Evolutionary conservation across 192 early-diverging fungal genomes (phyloP).

Genomic region (Paraglomus brasilianum): DNA sequence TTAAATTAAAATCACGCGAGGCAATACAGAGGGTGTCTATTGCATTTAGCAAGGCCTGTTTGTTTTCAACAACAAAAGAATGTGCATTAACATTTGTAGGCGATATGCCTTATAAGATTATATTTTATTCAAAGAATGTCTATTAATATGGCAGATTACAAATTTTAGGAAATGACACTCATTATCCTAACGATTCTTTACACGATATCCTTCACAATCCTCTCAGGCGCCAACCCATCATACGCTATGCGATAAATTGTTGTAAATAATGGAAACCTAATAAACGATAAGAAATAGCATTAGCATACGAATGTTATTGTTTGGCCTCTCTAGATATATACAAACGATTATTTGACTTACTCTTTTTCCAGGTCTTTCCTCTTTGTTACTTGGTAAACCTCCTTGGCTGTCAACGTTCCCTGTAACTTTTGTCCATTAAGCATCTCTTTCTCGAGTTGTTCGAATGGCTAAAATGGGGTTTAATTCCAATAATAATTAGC

Average conservation of each 20-base stretch:
- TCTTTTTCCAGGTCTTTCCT: conserved; percentile 45
- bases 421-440: conserved; percentile 98
- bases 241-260: conserved; percentile 92
- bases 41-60: no score
- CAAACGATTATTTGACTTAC: conserved; percentile 10
- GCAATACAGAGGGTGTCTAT: no score
- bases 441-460: conserved; percentile 86
- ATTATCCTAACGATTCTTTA: no score
- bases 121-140: no score
- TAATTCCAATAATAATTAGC: conserved; percentile 8
- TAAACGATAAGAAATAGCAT: background rate
- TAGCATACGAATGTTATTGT: background rate
- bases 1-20: no score
- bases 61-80: no score
- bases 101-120: no score
- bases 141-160: no score
- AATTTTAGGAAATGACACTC: no score
- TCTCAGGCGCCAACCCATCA: conserved; percentile 64
- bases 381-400: conserved; percentile 80
- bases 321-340: background rate
- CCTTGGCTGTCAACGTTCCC: conserved; percentile 87
- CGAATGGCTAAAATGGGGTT: conserved; percentile 60
- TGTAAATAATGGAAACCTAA: conserved; percentile 89
- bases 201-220: conserved; percentile 62
- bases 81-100: no score